These are phyloP conservation scores for Alternaria rosae DNA, from an alignment of 2,329 filamentous ascomycete species.

Conservation along the genomic window DNA sequence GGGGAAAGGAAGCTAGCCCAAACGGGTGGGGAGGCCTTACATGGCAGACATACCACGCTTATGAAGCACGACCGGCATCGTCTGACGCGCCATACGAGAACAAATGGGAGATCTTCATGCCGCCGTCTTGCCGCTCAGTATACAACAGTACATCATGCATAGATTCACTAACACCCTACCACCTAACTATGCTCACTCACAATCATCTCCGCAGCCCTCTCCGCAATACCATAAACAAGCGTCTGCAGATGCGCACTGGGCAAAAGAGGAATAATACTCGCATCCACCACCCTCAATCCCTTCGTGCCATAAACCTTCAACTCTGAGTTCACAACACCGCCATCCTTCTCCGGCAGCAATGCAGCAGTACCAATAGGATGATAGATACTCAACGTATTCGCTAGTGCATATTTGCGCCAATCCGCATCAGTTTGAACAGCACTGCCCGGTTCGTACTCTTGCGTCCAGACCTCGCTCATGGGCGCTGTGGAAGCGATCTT, in stretches of 20 bases:
- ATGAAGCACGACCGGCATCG: neutral
- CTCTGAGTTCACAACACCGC: slow-evolving; percentile 32
- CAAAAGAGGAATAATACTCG: slow-evolving; percentile 38
- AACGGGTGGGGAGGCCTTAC: neutral
- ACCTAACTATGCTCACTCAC: slow-evolving; percentile 9
- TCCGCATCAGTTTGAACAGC: slow-evolving; percentile 38
- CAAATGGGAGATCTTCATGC: neutral
- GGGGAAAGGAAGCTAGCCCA: neutral
- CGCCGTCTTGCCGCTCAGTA: neutral
- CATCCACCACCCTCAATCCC: slow-evolving; percentile 38
- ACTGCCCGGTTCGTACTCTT: slow-evolving; percentile 42
- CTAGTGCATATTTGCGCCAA: slow-evolving; percentile 27
- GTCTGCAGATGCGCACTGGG: slow-evolving; percentile 37
- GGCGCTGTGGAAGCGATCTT: slow-evolving; percentile 28
- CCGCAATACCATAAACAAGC: slow-evolving; percentile 40
- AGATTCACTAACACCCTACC: neutral
- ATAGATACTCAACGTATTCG: slow-evolving; percentile 35
- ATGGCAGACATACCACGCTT: neutral
- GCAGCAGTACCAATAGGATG: slow-evolving; percentile 50
- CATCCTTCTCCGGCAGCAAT: slow-evolving; percentile 29
- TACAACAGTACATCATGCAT: too few species aligned
- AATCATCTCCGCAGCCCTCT: slow-evolving; percentile 35
- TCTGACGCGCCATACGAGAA: neutral
- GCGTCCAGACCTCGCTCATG: slow-evolving; percentile 37
- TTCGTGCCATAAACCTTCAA: slow-evolving; percentile 33